Evolutionary conservation across 2,329 filamentous ascomycete genomes (phyloP).

Genomic region (Alternaria infectoria): DNA sequence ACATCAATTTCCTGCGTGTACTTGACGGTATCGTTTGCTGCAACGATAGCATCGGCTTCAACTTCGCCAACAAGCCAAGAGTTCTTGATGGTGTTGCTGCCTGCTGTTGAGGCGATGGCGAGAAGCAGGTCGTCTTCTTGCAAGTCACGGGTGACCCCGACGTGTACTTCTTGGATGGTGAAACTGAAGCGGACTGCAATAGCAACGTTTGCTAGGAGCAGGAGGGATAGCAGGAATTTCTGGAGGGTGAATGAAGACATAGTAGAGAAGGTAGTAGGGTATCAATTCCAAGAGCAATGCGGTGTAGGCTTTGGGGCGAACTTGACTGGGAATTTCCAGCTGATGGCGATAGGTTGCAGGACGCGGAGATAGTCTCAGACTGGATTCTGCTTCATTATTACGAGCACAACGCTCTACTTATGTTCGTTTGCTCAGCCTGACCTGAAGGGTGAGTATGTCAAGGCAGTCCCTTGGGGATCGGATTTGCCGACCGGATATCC

Average conservation of each 20-base stretch:
- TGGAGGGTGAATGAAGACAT: background rate
- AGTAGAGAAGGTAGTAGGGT: background rate
- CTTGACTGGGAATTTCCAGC: background rate
- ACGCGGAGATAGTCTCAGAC: background rate
- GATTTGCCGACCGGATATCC: background rate
- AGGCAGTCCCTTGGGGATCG: background rate
- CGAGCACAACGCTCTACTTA: background rate
- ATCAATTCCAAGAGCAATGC: background rate
- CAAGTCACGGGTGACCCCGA: background rate
- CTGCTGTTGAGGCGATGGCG: background rate
- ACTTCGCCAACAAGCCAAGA: background rate
- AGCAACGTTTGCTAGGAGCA: background rate
- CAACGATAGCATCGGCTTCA: background rate
- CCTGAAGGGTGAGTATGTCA: background rate
- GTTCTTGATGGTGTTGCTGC: background rate
- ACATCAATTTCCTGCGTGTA: background rate
- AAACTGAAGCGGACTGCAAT: background rate
- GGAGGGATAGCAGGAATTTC: background rate
- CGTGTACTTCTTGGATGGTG: background rate
- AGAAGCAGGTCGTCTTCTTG: background rate
- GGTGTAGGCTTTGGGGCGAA: background rate
- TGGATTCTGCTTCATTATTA: fast-evolving
- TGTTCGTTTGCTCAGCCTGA: background rate
- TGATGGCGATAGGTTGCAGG: no score
- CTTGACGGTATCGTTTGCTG: background rate